Evolutionary conservation across 2,329 filamentous ascomycete genomes (phyloP).

Genomic region (Aspergillus candidus): DNA sequence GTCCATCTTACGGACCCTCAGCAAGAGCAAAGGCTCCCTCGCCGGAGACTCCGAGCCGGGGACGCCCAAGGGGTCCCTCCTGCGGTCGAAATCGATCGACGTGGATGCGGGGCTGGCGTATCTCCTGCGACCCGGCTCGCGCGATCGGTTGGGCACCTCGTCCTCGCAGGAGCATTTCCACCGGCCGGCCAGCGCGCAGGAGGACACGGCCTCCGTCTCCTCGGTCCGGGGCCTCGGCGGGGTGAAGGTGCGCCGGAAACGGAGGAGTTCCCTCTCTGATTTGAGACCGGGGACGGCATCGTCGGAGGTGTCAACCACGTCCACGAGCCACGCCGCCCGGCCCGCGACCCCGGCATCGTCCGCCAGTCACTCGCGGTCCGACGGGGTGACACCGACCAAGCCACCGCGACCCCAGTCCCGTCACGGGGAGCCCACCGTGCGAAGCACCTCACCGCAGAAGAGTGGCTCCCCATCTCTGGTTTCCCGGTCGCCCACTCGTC

Average conservation of each 20-base stretch:
- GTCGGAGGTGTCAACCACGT: slow-evolving; percentile 44
- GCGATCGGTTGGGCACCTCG: slow-evolving; percentile 50
- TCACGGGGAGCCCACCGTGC: slow-evolving; percentile 23
- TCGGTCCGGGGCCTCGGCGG: slow-evolving; percentile 48
- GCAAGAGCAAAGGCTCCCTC: slow-evolving; percentile 61
- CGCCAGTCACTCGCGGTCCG: slow-evolving; percentile 21
- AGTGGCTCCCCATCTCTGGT: slow-evolving; percentile 23
- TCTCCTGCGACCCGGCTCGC: slow-evolving; percentile 49
- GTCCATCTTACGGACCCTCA: slow-evolving; percentile 81
- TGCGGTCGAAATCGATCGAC: slow-evolving; percentile 73
- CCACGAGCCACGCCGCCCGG: slow-evolving; percentile 31
- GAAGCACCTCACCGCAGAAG: slow-evolving; percentile 29
- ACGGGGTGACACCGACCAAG: slow-evolving; percentile 24
- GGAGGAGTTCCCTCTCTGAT: slow-evolving; percentile 87
- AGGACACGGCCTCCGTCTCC: slow-evolving; percentile 42
- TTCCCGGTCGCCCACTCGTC: slow-evolving; percentile 29
- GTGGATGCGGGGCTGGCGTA: slow-evolving; percentile 47
- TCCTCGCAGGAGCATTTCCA: slow-evolving; percentile 42
- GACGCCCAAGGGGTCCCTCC: slow-evolving; percentile 60
- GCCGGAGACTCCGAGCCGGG: slow-evolving; percentile 57
- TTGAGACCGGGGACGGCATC: slow-evolving; percentile 62
- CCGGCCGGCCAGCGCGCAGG: slow-evolving; percentile 42
- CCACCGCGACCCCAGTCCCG: slow-evolving; percentile 26
- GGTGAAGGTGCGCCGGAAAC: slow-evolving; percentile 60
- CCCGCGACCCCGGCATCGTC: slow-evolving; percentile 29